phyloP scores from a whole-genome alignment of 2,329 filamentous ascomycete genomes.

The Fonsecaea pugnacius region DNA sequence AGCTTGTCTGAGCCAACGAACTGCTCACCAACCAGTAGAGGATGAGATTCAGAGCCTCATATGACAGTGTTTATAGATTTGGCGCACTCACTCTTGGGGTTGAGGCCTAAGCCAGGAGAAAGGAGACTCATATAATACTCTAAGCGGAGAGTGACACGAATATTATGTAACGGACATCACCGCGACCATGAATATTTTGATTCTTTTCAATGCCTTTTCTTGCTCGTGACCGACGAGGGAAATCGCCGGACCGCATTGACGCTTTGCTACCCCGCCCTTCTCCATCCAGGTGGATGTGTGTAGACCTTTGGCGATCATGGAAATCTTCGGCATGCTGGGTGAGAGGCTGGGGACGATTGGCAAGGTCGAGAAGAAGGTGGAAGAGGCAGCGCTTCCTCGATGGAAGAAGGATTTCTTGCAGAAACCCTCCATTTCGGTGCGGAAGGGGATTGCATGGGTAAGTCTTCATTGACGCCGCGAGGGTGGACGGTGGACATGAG shows the following conservation, averaged over 20 bases:
- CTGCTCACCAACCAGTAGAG: not conserved
- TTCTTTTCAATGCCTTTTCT: not conserved
- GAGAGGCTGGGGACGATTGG: conserved; percentile 35
- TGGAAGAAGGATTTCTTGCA: conserved; percentile 35
- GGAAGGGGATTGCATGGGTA: conserved; percentile 36
- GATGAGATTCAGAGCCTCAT: not conserved
- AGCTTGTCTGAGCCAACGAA: not conserved
- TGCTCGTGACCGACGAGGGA: not conserved
- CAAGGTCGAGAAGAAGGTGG: not conserved
- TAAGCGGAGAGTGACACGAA: not conserved
- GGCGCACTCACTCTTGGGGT: not conserved
- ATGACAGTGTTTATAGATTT: not conserved
- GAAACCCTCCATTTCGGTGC: conserved; percentile 35
- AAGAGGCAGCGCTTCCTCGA: conserved; percentile 17
- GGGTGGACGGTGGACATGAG: not conserved
- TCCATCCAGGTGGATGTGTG: not conserved
- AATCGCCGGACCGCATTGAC: not conserved
- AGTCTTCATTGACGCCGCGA: conserved; percentile 6
- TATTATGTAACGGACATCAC: conserved; percentile 3
- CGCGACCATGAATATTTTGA: not conserved
- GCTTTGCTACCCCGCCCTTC: not conserved
- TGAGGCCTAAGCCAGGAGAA: not conserved
- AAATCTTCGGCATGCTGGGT: conserved; percentile 36
- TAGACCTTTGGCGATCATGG: conserved; percentile 20
- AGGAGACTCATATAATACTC: not conserved